Conservation (phyloP, 768 basidiomycete genomes). For the Suillus occidentalis region DNA sequence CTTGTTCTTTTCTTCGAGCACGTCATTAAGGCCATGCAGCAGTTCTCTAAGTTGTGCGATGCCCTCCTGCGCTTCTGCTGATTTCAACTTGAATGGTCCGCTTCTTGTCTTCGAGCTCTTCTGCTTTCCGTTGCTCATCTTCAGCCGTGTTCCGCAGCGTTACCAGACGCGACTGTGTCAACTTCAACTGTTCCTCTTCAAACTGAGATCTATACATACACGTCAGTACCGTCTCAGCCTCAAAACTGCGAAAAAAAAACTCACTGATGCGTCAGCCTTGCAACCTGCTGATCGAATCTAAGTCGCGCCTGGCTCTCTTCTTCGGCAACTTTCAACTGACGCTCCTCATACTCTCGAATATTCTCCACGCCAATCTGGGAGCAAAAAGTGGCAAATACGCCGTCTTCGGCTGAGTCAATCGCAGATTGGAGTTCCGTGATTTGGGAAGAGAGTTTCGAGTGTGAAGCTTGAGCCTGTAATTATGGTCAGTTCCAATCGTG, state of each 20-base stretch:
- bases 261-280: slow-evolving; percentile 20
- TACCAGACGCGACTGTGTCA: slow-evolving; percentile 40
- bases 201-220: slow-evolving; percentile 63
- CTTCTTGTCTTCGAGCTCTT: slow-evolving; percentile 55
- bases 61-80: slow-evolving; percentile 49
- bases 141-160: too few relatives aligned
- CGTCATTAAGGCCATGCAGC: slow-evolving; percentile 46
- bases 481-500: not conserved
- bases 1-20: slow-evolving; percentile 71
- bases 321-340: slow-evolving; percentile 84
- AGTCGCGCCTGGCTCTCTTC: slow-evolving; percentile 84
- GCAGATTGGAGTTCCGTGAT: too few relatives aligned
- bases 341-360: slow-evolving; percentile 93
- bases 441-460: slow-evolving; percentile 46
- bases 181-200: slow-evolving; percentile 71
- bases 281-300: slow-evolving; percentile 83
- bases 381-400: slow-evolving; percentile 47
- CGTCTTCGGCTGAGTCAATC: too few relatives aligned
- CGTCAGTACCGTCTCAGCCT: not conserved
- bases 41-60: slow-evolving; percentile 61
- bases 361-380: slow-evolving; percentile 70
- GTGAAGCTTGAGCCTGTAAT: slow-evolving; percentile 52
- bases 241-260: not conserved
- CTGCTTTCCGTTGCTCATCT: slow-evolving; percentile 55
- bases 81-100: slow-evolving; percentile 59